Evolutionary conservation across 208 protist genomes (phyloP), one percentile per base, ranked within the genome.

Genomic region (Leishmania arabica): DNA sequence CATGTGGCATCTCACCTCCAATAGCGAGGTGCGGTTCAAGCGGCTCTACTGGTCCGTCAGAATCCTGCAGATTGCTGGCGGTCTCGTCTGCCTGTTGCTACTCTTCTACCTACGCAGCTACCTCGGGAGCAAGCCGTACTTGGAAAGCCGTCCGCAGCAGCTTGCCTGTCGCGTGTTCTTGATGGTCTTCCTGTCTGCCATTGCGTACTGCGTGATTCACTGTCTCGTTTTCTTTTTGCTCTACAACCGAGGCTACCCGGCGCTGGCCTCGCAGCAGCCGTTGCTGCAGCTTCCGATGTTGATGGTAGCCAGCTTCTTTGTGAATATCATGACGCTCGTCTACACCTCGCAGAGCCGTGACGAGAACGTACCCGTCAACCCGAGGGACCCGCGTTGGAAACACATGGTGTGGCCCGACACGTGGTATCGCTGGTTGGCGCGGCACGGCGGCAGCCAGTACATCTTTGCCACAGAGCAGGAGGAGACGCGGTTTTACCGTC

Each of bases 401-500:
- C 74, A 81, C 62, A 93, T 97, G 85, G 89, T 96, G 73, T 98
- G 95, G 95, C 93, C 91, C 4, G 86, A 96, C 79, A 82, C 83
- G 75, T 98, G 94, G 93, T 95, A 97, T 73, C 86, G 85, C 54
- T 98, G 94, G 93, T 80, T 98, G 51, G 82, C 83, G 45, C 89
- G 89, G 21, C 95, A 97, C 79, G 95, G 95, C 53, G 93, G 94
- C n/a, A 95, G 92, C 40, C 93, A 96, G 87, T 98, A 98, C 85
- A 92, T 98, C 86, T 98, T 98, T 78, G 68, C 77, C 68, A 92
- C 82, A 11, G 92, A 97, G 42, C 77, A 58, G 2, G 92, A 97
- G 80, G 94, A 98, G 81, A 86, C 78, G 11, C 77, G 60, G 42
- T 97, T 97, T 82, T 95, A 97, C 80, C 83, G 80, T 17, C 81